Evolutionary conservation across 768 basidiomycete genomes (phyloP).

Genomic region (Vararia minispora): DNA sequence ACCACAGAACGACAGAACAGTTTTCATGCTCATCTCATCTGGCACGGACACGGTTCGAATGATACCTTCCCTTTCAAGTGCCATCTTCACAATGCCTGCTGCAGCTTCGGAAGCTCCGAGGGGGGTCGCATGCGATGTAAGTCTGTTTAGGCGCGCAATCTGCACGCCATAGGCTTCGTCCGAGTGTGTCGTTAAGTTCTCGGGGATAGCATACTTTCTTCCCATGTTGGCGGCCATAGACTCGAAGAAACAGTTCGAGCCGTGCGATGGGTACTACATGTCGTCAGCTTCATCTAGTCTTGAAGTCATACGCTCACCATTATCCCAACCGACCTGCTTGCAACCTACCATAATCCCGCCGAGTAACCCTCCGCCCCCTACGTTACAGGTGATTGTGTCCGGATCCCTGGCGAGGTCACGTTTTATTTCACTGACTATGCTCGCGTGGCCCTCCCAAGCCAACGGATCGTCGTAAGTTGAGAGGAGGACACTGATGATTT

Average conservation of each 20-base stretch:
- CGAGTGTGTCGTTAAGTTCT: constrained; percentile 30
- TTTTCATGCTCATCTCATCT: constrained; percentile 60
- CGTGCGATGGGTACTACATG: constrained; percentile 48
- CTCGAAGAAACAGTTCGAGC: constrained; percentile 65
- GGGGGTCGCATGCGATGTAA: constrained; percentile 59
- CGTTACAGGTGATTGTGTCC: constrained; percentile 66
- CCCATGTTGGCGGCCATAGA: constrained; percentile 48
- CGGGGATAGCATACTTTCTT: constrained; percentile 24
- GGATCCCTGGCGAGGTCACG: constrained; percentile 39
- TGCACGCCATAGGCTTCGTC: constrained; percentile 34
- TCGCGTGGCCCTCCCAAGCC: constrained; percentile 71
- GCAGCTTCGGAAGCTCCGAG: constrained; percentile 61
- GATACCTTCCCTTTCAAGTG: constrained; percentile 45
- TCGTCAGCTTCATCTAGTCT: not conserved
- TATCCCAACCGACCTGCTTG: constrained; percentile 52
- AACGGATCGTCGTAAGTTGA: constrained; percentile 62
- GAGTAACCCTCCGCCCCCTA: constrained; percentile 64
- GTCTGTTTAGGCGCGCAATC: constrained; percentile 42
- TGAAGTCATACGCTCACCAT: constrained; percentile 30
- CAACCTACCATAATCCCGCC: constrained; percentile 67
- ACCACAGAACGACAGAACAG: constrained; percentile 49
- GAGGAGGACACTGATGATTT: constrained; percentile 42
- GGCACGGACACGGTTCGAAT: constrained; percentile 50
- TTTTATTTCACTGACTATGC: constrained; percentile 58
- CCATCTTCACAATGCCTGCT: constrained; percentile 50